Evolutionary conservation across 179 eudicot genomes (phyloP).

Genomic region (Carnegiea gigantea): DNA sequence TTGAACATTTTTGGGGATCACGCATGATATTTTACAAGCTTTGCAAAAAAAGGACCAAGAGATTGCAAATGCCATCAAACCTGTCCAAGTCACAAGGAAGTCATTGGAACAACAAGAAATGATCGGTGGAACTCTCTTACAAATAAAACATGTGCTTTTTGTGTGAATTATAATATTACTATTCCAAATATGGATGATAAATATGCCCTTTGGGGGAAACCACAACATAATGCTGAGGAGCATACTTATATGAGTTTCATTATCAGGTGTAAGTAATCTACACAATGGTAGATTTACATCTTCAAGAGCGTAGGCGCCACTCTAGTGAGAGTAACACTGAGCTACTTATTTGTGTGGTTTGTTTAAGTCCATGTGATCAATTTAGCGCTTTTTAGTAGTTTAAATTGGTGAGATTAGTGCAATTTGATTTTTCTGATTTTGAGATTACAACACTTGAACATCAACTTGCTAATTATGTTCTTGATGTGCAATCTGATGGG

Average conservation of each 20-base stretch:
- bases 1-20: not conserved
- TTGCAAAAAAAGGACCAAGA: not conserved
- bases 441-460: not conserved
- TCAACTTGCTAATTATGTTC: too few relatives aligned
- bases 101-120: not conserved
- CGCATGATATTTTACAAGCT: not conserved
- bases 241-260: not conserved
- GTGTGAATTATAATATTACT: not conserved
- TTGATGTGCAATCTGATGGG: not conserved
- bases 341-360: not conserved
- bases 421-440: not conserved
- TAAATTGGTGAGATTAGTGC: not conserved
- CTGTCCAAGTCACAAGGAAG: not conserved
- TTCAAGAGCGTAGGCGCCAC: too few relatives aligned
- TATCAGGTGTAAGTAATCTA: not conserved
- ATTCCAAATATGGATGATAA: not conserved
- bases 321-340: not conserved
- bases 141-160: not conserved
- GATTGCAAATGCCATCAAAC: not conserved
- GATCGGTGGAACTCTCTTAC: not conserved
- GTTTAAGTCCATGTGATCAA: not conserved
- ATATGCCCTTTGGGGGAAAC: not conserved
- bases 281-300: not conserved
- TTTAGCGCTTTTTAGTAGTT: not conserved
- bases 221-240: not conserved